These are phyloP conservation scores for Debaryomyces coudertii DNA, from an alignment of 1,139 yeast species.

Conservation along the genomic window DNA sequence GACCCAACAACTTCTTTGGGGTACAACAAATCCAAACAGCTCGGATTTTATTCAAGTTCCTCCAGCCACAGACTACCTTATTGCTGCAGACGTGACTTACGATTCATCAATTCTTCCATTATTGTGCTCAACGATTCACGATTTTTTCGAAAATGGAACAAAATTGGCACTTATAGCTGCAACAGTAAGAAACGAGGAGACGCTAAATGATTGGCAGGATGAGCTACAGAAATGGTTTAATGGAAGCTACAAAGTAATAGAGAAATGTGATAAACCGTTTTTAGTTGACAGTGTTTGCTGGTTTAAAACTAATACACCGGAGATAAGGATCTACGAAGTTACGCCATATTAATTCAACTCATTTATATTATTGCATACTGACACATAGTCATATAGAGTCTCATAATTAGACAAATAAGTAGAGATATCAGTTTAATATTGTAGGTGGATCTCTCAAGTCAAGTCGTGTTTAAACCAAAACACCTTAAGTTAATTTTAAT, in stretches of 20 bases:
- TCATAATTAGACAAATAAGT: neutral
- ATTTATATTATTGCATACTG: neutral
- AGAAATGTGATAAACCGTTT: slow-evolving; percentile 23
- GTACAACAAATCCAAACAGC: slow-evolving; percentile 44
- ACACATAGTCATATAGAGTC: neutral
- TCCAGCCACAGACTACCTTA: slow-evolving; percentile 45
- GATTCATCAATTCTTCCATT: slow-evolving; percentile 63
- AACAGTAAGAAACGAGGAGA: slow-evolving; percentile 66
- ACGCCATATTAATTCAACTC: neutral
- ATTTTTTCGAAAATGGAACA: slow-evolving; percentile 37
- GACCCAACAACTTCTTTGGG: slow-evolving; percentile 56
- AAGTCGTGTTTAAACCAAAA: slow-evolving; percentile 10
- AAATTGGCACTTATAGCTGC: slow-evolving; percentile 61
- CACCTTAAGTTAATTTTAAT: slow-evolving; percentile 11
- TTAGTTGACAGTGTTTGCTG: slow-evolving; percentile 24
- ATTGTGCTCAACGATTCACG: slow-evolving; percentile 53
- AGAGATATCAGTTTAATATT: neutral
- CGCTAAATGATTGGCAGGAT: slow-evolving; percentile 57
- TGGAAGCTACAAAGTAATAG: slow-evolving; percentile 30
- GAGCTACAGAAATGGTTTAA: slow-evolving; percentile 34
- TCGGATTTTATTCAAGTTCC: slow-evolving; percentile 22
- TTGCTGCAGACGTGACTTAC: slow-evolving; percentile 89
- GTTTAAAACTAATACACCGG: slow-evolving; percentile 43
- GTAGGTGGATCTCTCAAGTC: neutral
- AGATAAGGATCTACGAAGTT: slow-evolving; percentile 41